Evolutionary conservation across 306 rosid species (phyloP).

Genomic region (Acacia acuminata): DNA sequence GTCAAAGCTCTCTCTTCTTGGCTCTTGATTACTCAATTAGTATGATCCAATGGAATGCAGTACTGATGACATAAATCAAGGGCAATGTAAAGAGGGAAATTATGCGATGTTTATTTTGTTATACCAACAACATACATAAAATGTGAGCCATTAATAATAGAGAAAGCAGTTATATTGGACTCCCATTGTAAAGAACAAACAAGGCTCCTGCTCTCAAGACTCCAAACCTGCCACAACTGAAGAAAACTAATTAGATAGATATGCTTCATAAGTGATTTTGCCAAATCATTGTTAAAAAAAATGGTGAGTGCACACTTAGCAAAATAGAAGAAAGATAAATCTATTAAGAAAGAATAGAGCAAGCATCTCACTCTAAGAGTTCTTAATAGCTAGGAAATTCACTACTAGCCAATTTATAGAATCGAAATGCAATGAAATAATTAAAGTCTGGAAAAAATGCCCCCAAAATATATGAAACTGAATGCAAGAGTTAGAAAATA

Average conservation of each 20-base stretch:
- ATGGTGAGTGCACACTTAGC: background rate
- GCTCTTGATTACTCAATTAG: too few relatives aligned
- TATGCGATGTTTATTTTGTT: conserved; percentile 18
- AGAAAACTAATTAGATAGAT: conserved; percentile 8
- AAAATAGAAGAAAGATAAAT: background rate
- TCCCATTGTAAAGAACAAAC: conserved; percentile 84
- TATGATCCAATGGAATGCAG: too few relatives aligned
- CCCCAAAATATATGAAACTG: background rate
- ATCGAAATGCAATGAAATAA: background rate
- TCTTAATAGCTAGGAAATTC: background rate
- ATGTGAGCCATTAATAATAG: conserved; percentile 68
- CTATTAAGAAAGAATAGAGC: background rate
- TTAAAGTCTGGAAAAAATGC: background rate
- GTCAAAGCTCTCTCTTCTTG: too few relatives aligned
- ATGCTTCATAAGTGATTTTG: background rate
- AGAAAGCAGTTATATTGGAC: conserved; percentile 80
- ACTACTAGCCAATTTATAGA: background rate
- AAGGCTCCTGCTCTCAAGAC: conserved; percentile 75
- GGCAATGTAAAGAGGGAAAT: conserved; percentile 6
- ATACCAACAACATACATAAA: conserved; percentile 61
- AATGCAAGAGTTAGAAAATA: background rate
- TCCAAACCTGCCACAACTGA: conserved; percentile 80
- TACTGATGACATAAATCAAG: conserved; percentile 31
- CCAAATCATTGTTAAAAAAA: background rate
- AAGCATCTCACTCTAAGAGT: background rate